Evolutionary conservation across 2,329 filamentous ascomycete genomes (phyloP).

Genomic region (Plectosphaerella cucumerina): DNA sequence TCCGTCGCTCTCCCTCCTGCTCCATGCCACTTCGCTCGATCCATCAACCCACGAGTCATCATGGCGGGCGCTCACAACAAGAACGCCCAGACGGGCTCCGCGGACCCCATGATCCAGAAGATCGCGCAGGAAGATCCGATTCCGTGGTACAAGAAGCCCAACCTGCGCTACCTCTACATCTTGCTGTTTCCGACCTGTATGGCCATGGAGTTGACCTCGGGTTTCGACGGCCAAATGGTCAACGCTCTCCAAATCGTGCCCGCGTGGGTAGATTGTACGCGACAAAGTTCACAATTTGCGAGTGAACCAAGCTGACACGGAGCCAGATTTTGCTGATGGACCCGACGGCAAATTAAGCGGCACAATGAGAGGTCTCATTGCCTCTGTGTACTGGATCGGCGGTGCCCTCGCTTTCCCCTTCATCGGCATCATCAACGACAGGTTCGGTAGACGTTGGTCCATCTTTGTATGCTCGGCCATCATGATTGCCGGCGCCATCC

Average conservation of each 20-base stretch:
- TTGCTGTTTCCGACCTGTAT: slow-evolving; percentile 55
- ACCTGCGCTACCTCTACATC: slow-evolving; percentile 50
- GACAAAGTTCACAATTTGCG: slow-evolving; percentile 17
- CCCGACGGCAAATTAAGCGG: slow-evolving; percentile 40
- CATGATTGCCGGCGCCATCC: slow-evolving; percentile 48
- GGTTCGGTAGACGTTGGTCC: slow-evolving; percentile 49
- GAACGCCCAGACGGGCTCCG: slow-evolving; percentile 4
- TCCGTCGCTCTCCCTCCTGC: background rate
- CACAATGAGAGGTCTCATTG: slow-evolving; percentile 47
- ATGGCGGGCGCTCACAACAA: slow-evolving; percentile 2
- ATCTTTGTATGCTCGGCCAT: slow-evolving; percentile 49
- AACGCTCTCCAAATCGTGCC: slow-evolving; percentile 36
- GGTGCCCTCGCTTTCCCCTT: slow-evolving; percentile 55
- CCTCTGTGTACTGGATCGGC: slow-evolving; percentile 56
- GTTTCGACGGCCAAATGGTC: slow-evolving; percentile 39
- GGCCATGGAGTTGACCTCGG: slow-evolving; percentile 50
- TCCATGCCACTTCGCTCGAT: slow-evolving; percentile 2
- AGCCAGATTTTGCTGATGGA: slow-evolving; percentile 13
- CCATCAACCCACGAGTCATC: slow-evolving; percentile 2
- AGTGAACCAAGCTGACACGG: background rate
- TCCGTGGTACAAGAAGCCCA: slow-evolving; percentile 54
- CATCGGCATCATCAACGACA: slow-evolving; percentile 49
- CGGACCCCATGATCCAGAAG: slow-evolving; percentile 22
- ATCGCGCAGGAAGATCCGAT: slow-evolving; percentile 27
- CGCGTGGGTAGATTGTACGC: slow-evolving; percentile 29